Evolutionary conservation across 805 yeast genomes (phyloP).

Genomic region (Pichia membranifaciens): DNA sequence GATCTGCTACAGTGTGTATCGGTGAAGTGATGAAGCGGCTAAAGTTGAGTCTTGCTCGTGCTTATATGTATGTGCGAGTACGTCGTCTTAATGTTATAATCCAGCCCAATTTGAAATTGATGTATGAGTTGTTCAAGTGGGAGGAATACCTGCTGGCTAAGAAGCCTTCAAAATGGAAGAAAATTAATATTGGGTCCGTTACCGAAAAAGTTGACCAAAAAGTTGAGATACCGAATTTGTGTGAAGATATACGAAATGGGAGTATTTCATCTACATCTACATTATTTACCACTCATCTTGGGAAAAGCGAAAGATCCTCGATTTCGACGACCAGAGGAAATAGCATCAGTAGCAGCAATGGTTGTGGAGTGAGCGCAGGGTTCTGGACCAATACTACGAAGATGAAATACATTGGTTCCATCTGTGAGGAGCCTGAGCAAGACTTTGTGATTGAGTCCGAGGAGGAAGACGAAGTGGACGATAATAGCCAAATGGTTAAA

Average conservation of each 20-base stretch:
- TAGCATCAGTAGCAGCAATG: not conserved
- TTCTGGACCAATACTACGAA: not conserved
- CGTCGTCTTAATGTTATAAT: conserved; percentile 85
- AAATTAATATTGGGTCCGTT: not conserved
- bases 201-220: not conserved
- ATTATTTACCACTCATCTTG: conserved; percentile 13
- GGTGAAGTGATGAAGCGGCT: conserved; percentile 88
- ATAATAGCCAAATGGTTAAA: not conserved
- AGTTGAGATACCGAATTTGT: not conserved
- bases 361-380: not conserved
- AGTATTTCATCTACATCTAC: conserved; percentile 18
- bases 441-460: conserved; percentile 8
- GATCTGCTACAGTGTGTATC: conserved; percentile 93
- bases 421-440: conserved; percentile 1
- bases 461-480: conserved; percentile 15
- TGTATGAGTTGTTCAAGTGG: conserved; percentile 83
- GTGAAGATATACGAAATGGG: not conserved
- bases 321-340: conserved; percentile 24
- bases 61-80: conserved; percentile 85
- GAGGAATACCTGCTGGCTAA: conserved; percentile 36
- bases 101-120: conserved; percentile 86
- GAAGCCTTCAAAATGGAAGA: not conserved
- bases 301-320: conserved; percentile 21
- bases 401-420: conserved; percentile 10
- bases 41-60: conserved; percentile 60